Base-by-base conservation (phyloP, 108 stramenopile genomes). In the Parietichytrium sp. region DNA sequence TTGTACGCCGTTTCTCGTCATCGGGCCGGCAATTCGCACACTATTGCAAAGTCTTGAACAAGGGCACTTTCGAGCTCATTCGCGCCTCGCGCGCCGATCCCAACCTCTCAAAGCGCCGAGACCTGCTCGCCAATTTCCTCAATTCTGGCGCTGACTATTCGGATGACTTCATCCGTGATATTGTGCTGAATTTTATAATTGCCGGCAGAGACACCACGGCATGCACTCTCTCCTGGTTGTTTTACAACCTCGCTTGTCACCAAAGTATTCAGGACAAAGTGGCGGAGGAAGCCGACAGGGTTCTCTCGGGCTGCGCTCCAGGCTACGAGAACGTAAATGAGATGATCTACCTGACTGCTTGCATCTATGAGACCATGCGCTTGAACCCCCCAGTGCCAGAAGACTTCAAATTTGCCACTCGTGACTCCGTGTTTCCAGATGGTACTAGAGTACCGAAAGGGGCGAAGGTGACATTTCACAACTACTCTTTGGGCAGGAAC, bases 201-300 rank as follows among this genome's bases (percentile, higher is more conserved):
- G 91, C 88, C 47, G 91, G 91, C 15, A 47, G 91, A 0, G 91
- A 92, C 78, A 90, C 91, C 4, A 90, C 88, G n/a, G 89, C 89
- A 1, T 82, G 82, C 4, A 86, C 88, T 10, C 47, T 92, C 3
- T 79, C 83, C 18, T 92, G 89, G 88, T 48, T 90, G 26, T 31
- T 87, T 13, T 87, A 84, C 47, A 80, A 86, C 49, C 84, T 92
- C 3, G 29, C 82, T 29, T 82, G 50, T 29, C 55, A 90, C 49
- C 87, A 85, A 3, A 54, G 80, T 8, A 80, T 85, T 3, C 49
- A 55, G 51, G 50, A 42, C 6, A 87, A 86, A 48, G 54, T 89
- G 3, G n/a, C 52, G 25, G 78, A 86, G 16, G 91, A 91, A 79
- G 52, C 85, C 20, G 20, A 81, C 26, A 3, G 23, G 25, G 45